A percentile compares a stretch with the other conserved stretches of the same genome.
These are phyloP conservation scores for Alternaria solani DNA, from an alignment of 2,329 filamentous ascomycete genomes.

Conservation along the genomic window DNA sequence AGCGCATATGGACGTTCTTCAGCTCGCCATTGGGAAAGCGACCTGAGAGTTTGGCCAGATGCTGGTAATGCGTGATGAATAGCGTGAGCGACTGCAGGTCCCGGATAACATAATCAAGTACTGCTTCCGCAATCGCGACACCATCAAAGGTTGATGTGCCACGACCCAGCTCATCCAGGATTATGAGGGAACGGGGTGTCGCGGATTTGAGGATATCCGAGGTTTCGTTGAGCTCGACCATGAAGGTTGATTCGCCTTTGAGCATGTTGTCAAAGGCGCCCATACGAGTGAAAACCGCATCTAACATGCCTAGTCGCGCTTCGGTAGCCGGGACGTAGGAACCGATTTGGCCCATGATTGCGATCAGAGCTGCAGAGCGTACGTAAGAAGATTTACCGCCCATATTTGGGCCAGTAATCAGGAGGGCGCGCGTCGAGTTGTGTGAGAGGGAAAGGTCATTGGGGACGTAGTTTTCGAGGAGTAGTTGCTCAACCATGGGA, in stretches of 20 bases:
- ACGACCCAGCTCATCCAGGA: constrained; percentile 92
- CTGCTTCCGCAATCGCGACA: constrained; percentile 92
- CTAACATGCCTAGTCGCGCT: constrained; percentile 79
- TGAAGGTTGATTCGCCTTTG: constrained; percentile 93
- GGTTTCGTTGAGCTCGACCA: constrained; percentile 96
- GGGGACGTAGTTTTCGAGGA: constrained; percentile 87
- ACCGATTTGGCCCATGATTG: constrained; percentile 93
- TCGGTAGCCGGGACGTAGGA: constrained; percentile 87
- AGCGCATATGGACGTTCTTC: constrained; percentile 93
- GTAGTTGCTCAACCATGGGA: constrained; percentile 92
- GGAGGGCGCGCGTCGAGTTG: constrained; percentile 69
- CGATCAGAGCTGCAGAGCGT: constrained; percentile 86
- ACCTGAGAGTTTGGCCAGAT: constrained; percentile 75
- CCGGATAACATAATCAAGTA: constrained; percentile 82
- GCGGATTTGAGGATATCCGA: constrained; percentile 89
- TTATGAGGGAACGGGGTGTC: constrained; percentile 82
- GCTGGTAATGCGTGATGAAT: constrained; percentile 98
- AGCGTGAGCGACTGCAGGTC: constrained; percentile 80
- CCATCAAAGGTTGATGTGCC: constrained; percentile 96
- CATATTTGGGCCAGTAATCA: constrained; percentile 98
- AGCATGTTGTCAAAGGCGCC: constrained; percentile 97
- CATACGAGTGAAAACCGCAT: constrained; percentile 95
- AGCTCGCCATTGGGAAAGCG: constrained; percentile 71
- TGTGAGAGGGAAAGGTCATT: constrained; percentile 79
- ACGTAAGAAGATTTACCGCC: constrained; percentile 99